These are phyloP conservation scores for Coprinopsis sp. DNA, from an alignment of 768 basidiomycete species.

Conservation along the genomic window DNA sequence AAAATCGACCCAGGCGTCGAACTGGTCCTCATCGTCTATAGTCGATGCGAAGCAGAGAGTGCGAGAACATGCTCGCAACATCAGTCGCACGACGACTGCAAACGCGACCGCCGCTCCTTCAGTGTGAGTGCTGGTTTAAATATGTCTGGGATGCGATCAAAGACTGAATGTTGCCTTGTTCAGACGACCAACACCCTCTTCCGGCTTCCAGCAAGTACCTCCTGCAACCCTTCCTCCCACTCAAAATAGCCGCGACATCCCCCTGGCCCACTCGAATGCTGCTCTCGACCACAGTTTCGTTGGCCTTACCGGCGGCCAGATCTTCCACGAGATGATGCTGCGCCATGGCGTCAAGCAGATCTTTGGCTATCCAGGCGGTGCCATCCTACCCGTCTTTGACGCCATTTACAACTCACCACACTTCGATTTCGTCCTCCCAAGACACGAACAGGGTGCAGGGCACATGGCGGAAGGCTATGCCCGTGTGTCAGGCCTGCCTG, in stretches of 20 bases:
- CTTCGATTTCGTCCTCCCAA: constrained; percentile 92
- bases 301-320: constrained; percentile 92
- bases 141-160: background rate
- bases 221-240: constrained; percentile 31
- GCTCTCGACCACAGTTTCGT: constrained; percentile 81
- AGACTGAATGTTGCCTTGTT: constrained; percentile 5
- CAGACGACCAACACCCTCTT: constrained; percentile 65
- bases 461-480: constrained; percentile 99
- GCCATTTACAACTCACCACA: constrained; percentile 95
- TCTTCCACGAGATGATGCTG: constrained; percentile 99
- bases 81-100: constrained; percentile 62
- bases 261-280: constrained; percentile 33
- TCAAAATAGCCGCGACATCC: constrained; percentile 32
- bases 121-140: constrained; percentile 42
- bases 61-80: constrained; percentile 67
- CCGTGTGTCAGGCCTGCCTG: constrained; percentile 94
- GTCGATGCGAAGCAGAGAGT: constrained; percentile 80
- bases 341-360: constrained; percentile 94
- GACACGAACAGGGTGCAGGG: constrained; percentile 97
- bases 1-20: constrained; percentile 40
- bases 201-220: constrained; percentile 43
- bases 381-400: constrained; percentile 99
- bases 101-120: constrained; percentile 59
- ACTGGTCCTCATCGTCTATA: constrained; percentile 37
- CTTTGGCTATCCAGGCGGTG: constrained; percentile 97